Evolutionary conservation across 257 asterid genomes (phyloP).

Genomic region (Primulina huaijiensis): DNA sequence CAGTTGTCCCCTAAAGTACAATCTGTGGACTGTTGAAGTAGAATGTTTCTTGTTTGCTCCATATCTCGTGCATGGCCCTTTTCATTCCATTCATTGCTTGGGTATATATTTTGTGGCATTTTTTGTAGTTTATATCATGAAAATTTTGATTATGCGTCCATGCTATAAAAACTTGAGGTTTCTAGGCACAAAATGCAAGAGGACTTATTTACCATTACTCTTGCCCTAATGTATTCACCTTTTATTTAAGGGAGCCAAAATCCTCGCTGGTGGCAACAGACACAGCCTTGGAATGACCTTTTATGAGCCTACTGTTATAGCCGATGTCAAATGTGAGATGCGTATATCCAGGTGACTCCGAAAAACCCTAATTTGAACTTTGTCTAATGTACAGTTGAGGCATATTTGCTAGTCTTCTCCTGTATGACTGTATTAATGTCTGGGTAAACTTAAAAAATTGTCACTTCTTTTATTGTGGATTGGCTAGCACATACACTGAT

Average conservation of each 20-base stretch:
- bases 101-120: not conserved
- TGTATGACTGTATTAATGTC: slow-evolving; percentile 13
- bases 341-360: slow-evolving; percentile 61
- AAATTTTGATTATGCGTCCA: slow-evolving; percentile 4
- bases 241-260: slow-evolving; percentile 80
- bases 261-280: slow-evolving; percentile 78
- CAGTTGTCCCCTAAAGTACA: slow-evolving; percentile 8
- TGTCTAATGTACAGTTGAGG: slow-evolving; percentile 7
- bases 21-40: not conserved
- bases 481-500: not conserved
- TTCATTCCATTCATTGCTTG: not conserved
- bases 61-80: not conserved
- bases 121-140: slow-evolving; percentile 1
- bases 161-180: not conserved
- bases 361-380: slow-evolving; percentile 14
- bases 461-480: not conserved
- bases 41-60: not conserved
- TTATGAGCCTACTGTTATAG: slow-evolving; percentile 86
- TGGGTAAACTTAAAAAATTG: slow-evolving; percentile 1
- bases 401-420: slow-evolving; percentile 2
- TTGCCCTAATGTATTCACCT: slow-evolving; percentile 18
- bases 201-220: slow-evolving; percentile 16
- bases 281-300: slow-evolving; percentile 89
- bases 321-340: slow-evolving; percentile 83
- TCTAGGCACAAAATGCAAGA: slow-evolving; percentile 15